phyloP scores from a whole-genome alignment of 805 yeast genomes.

The Cyberlindnera mycetangii region DNA sequence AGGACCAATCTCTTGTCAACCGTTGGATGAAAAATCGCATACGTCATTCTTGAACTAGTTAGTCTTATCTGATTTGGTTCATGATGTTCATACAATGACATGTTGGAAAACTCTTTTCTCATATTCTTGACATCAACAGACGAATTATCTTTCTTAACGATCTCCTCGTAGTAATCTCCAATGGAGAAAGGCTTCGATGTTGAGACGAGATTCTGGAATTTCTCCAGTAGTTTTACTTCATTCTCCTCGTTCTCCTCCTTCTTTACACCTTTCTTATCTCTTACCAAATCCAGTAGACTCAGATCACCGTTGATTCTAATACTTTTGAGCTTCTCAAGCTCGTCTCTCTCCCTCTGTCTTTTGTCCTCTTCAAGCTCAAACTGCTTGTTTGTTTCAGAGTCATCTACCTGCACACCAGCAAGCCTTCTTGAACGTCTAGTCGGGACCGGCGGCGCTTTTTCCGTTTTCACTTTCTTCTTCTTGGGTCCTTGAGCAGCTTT shows the following conservation, averaged over 20 bases:
- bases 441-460: constrained; percentile 39
- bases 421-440: constrained; percentile 75
- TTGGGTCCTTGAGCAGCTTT: constrained; percentile 17
- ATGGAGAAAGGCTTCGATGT: constrained; percentile 43
- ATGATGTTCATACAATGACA: constrained; percentile 51
- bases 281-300: constrained; percentile 55
- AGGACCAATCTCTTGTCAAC: constrained; percentile 56
- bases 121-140: constrained; percentile 42
- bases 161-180: constrained; percentile 66
- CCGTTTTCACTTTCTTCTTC: constrained; percentile 22
- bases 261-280: constrained; percentile 34
- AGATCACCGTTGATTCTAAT: constrained; percentile 66
- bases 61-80: constrained; percentile 72
- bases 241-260: constrained; percentile 22
- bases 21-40: constrained; percentile 76
- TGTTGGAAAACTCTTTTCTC: constrained; percentile 51
- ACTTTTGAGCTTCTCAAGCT: constrained; percentile 48
- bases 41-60: constrained; percentile 65
- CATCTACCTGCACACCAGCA: constrained; percentile 66
- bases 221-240: constrained; percentile 32
- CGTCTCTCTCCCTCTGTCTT: constrained; percentile 35
- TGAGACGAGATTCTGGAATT: constrained; percentile 30
- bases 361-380: constrained; percentile 25
- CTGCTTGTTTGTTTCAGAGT: constrained; percentile 30
- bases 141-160: constrained; percentile 36